A percentile compares a stretch with the other conserved stretches of the same genome.
These are phyloP conservation scores for Solanum hybrid DNA, from an alignment of 305 asterid species.

Conservation along the genomic window DNA sequence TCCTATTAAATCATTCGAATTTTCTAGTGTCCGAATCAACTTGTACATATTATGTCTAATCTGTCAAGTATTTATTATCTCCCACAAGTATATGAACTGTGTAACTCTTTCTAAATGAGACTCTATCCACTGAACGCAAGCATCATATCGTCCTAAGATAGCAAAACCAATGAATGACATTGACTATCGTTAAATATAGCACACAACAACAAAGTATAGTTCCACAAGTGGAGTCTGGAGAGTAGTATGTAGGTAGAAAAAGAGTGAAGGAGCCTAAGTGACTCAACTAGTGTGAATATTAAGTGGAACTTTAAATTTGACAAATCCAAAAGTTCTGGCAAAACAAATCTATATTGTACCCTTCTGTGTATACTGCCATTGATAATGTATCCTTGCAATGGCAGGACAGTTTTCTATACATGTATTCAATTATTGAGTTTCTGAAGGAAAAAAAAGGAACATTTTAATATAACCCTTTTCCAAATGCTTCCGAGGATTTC, in stretches of 20 bases:
- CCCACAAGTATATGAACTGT: not conserved
- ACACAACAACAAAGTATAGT: not conserved
- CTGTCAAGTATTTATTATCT: not conserved
- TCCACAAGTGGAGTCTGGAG: too few species aligned
- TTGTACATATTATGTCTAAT: not conserved
- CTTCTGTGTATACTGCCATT: constrained; percentile 18
- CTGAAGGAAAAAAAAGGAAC: not conserved
- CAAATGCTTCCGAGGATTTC: constrained; percentile 9
- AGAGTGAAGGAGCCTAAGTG: not conserved
- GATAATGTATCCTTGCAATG: constrained; percentile 21
- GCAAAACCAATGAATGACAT: not conserved
- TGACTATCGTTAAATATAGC: not conserved
- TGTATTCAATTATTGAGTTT: constrained; percentile 11
- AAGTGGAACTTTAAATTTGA: not conserved
- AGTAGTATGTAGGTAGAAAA: not conserved
- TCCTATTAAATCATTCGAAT: not conserved
- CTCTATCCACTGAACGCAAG: not conserved
- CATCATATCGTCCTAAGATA: not conserved
- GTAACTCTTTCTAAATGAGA: not conserved
- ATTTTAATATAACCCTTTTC: constrained; percentile 1
- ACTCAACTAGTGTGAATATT: not conserved
- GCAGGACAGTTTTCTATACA: constrained; percentile 24
- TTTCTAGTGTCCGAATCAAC: not conserved
- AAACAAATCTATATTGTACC: constrained; percentile 19
- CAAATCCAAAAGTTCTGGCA: not conserved